Base-by-base conservation (phyloP, 2,329 filamentous ascomycete genomes). In the Talaromyces sp. region DNA sequence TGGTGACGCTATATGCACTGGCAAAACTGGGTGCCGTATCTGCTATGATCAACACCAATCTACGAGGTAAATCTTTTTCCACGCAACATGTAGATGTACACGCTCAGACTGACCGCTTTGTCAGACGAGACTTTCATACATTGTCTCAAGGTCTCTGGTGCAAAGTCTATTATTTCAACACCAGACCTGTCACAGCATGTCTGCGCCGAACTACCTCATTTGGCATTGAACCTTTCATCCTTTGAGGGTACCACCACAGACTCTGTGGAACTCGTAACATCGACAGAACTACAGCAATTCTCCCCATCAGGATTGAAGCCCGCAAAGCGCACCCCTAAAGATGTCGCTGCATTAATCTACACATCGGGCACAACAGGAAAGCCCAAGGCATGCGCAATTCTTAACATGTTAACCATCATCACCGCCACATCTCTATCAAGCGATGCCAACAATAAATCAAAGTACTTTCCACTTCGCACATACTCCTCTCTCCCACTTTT, bases 361-460 rank as follows among this genome's bases (percentile, higher is more conserved):
- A 80, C 77, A 1, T 80, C 77, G 9, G 77, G 78, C 4, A 80
- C 77, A 17, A 78, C 75, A 3, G 75, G 75, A 16, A 75, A 73
- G 17, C 76, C 76, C n/a, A 78, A 78, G 62, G 75, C 75, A 7
- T 77, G 75, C 55, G 72, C 65, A 9, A 67, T 77, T 4, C 67
- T 67, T 37, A 77, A 77, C 51, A 67, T 70, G 54, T 65, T 73
- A 52, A 60, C 73, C 17, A 47, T 74, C 7, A 55, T 71, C 8
- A 74, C 72, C 3, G 72, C 74, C 1, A 76, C 58, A 8, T 67
- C 76, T 0, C 55, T 68, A 1, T 63, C 71, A 3, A 41, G 57
- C 14, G 78, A 80, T 51, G 51, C 62, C 41, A 62, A 66, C 16
- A 67, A 75, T 29, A 71, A 64, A 1, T 62, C 67, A 13, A 76